Evolutionary conservation across 441 rosid species (phyloP).

Genomic region (Pelargonium myrrhifolium): DNA sequence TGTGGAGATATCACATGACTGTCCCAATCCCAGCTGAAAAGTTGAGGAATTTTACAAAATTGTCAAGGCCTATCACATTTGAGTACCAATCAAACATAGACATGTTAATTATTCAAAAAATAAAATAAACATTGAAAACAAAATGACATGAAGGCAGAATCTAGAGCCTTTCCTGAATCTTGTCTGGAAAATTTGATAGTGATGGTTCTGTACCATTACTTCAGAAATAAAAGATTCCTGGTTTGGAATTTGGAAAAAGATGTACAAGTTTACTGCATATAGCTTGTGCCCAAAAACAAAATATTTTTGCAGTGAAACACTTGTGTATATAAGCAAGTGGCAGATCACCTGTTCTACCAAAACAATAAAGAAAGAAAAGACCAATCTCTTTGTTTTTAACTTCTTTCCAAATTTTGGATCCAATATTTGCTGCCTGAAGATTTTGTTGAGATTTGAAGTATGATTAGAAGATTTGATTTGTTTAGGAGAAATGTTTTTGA

Average conservation of each 20-base stretch:
- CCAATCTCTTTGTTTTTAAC: too few relatives aligned
- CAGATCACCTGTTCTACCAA: too few relatives aligned
- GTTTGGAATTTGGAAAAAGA: neutral
- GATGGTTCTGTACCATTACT: slow-evolving; percentile 1
- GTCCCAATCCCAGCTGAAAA: neutral
- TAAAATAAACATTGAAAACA: neutral
- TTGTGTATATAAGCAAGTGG: neutral
- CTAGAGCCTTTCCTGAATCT: slow-evolving; percentile 2
- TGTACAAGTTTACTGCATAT: neutral
- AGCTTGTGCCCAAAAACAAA: neutral
- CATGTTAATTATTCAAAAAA: neutral
- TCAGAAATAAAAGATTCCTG: neutral
- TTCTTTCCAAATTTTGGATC: too few relatives aligned
- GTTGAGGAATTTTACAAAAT: neutral
- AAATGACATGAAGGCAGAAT: neutral
- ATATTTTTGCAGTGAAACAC: neutral
- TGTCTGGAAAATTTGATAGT: neutral
- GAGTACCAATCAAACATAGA: neutral
- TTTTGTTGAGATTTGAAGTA: too few relatives aligned
- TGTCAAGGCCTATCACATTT: neutral
- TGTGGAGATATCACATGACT: neutral
- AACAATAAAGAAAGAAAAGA: too few relatives aligned
- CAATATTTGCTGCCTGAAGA: too few relatives aligned
- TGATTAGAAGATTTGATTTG: too few relatives aligned
- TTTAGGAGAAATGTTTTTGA: too few relatives aligned